phyloP scores from a whole-genome alignment of 768 basidiomycete species.

The Phlebiopsis flavidoalba region DNA sequence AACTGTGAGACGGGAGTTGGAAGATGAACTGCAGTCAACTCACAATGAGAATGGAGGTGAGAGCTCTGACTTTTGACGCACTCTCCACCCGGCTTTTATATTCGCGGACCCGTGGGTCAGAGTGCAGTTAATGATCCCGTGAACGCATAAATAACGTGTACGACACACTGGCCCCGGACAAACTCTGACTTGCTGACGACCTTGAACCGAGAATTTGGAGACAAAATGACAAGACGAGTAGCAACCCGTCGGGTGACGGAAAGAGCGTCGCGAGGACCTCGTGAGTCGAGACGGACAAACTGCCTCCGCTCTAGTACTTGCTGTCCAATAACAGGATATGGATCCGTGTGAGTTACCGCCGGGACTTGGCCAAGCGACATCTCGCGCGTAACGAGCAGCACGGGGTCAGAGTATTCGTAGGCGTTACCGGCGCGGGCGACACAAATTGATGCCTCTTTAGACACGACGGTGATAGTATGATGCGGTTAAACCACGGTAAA shows the following conservation, averaged over 20 bases:
- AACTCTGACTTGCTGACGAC: background rate
- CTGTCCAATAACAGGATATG: background rate
- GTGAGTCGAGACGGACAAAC: background rate
- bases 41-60: background rate
- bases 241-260: background rate
- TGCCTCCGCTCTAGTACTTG: background rate
- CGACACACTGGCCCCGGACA: background rate
- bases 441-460: background rate
- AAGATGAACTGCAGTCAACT: background rate
- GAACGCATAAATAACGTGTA: background rate
- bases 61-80: background rate
- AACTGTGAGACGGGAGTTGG: no score
- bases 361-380: background rate
- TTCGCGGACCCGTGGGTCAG: background rate
- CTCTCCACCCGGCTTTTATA: background rate
- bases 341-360: background rate
- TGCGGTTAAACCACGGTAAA: constrained; percentile 1
- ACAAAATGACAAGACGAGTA: background rate
- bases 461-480: background rate
- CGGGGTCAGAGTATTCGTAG: background rate
- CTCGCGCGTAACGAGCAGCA: background rate
- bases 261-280: background rate
- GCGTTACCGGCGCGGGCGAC: background rate
- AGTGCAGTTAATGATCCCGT: background rate
- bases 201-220: constrained; percentile 2